Evolutionary conservation across 129 eudicot species (phyloP).

Genomic region (Lactuca saligna): DNA sequence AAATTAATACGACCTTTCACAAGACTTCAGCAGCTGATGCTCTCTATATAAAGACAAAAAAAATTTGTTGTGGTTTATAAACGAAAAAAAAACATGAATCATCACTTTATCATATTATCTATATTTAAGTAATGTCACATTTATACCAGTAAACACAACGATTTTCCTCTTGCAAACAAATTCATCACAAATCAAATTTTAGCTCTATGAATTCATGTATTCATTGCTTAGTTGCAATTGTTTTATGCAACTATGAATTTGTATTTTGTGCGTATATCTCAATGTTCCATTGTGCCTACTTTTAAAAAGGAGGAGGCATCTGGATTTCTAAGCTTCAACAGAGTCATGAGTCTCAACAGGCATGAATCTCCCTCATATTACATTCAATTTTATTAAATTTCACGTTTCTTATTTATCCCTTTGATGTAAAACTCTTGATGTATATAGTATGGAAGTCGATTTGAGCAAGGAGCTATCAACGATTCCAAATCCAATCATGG

Average conservation of each 20-base stretch:
- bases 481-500: conserved; percentile 43
- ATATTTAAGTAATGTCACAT: too few relatives aligned
- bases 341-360: conserved; percentile 93
- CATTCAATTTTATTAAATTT: background rate
- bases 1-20: too few relatives aligned
- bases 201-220: too few relatives aligned
- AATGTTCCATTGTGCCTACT: conserved; percentile 16
- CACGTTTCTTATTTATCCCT: background rate
- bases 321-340: conserved; percentile 84
- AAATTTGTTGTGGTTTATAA: too few relatives aligned
- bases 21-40: too few relatives aligned
- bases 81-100: too few relatives aligned
- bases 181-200: too few relatives aligned
- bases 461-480: conserved; percentile 75
- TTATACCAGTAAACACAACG: too few relatives aligned
- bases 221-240: too few relatives aligned
- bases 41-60: too few relatives aligned
- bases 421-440: conserved; percentile 25
- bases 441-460: conserved; percentile 76
- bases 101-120: too few relatives aligned
- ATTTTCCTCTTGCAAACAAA: too few relatives aligned
- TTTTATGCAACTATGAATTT: background rate
- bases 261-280: conserved; percentile 6
- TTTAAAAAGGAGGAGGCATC: conserved; percentile 73
- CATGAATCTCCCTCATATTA: conserved; percentile 25